Percentiles rank a stretch among this genome's conserved stretches.
Evolutionary conservation across 169 alveolate genomes (phyloP).

Genomic region (Plasmodium adleri): DNA sequence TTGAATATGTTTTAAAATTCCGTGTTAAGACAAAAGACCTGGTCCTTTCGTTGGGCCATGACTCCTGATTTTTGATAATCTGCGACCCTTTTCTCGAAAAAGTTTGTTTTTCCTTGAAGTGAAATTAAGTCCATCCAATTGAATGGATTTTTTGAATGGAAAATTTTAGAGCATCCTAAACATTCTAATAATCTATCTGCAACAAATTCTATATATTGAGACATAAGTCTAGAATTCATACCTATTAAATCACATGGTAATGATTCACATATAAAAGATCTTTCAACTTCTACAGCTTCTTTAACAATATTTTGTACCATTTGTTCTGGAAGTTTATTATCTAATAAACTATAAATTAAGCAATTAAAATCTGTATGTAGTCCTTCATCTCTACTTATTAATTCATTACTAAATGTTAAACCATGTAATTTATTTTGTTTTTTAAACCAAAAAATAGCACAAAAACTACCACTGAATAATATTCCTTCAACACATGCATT

Average conservation of each 20-base stretch:
- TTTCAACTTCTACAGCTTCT: constrained; percentile 98
- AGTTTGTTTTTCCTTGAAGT: constrained; percentile 98
- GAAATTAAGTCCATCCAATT: constrained; percentile 99
- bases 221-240: constrained; percentile 97
- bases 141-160: constrained; percentile 95
- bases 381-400: constrained; percentile 99
- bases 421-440: constrained; percentile 98
- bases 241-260: constrained; percentile 98
- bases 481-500: constrained; percentile 98
- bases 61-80: constrained; percentile 98
- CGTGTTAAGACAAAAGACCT: constrained; percentile 80
- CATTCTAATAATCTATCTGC: constrained; percentile 97
- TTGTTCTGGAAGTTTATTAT: constrained; percentile 91
- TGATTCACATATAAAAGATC: constrained; percentile 96
- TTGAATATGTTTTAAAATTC: constrained; percentile 72
- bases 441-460: constrained; percentile 99
- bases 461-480: constrained; percentile 97
- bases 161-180: constrained; percentile 94
- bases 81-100: constrained; percentile 99
- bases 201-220: constrained; percentile 97
- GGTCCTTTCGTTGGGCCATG: constrained; percentile 89
- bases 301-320: constrained; percentile 94
- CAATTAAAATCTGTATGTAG: constrained; percentile 99
- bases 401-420: constrained; percentile 96
- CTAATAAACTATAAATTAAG: constrained; percentile 93